A percentile compares a stretch with the other conserved stretches of the same genome.
Conservation (phyloP, 495 filamentous ascomycete species). For the Penicillium soppii region DNA sequence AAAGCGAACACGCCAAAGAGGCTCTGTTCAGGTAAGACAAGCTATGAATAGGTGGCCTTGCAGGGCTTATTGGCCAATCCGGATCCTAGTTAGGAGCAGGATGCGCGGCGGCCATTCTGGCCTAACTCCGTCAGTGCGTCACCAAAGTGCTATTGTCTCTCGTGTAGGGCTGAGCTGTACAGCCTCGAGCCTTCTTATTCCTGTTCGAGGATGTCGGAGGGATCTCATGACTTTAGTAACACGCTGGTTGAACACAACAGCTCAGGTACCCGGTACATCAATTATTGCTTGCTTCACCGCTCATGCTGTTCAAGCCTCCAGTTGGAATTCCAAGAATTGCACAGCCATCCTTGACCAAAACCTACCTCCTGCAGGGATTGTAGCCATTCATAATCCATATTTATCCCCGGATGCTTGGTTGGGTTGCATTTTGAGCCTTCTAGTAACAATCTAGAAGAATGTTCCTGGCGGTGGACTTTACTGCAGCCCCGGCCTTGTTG, state of each 20-base stretch:
- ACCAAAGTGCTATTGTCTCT: background rate
- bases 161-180: constrained; percentile 16
- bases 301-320: constrained; percentile 19
- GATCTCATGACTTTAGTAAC: constrained; percentile 1
- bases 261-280: constrained; percentile 15
- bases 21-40: constrained; percentile 7
- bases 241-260: constrained; percentile 5
- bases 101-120: background rate
- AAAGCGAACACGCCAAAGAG: constrained; percentile 4
- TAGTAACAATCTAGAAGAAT: constrained; percentile 34
- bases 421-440: constrained; percentile 24
- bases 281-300: constrained; percentile 17
- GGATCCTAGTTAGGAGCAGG: background rate
- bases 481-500: constrained; percentile 12
- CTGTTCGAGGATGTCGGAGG: constrained; percentile 8
- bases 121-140: constrained; percentile 1
- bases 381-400: constrained; percentile 15
- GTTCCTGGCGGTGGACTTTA: constrained; percentile 31
- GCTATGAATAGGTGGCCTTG: constrained; percentile 8
- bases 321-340: constrained; percentile 22
- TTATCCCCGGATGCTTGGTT: constrained; percentile 26
- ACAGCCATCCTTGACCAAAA: constrained; percentile 18
- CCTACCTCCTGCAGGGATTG: constrained; percentile 12
- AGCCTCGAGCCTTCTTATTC: constrained; percentile 11
- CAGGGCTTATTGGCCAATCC: constrained; percentile 1